Percentiles rank a stretch among this genome's conserved stretches.
These are phyloP conservation scores for Colletotrichum sansevieriae DNA, from an alignment of 2,329 filamentous ascomycete species.

Conservation along the genomic window DNA sequence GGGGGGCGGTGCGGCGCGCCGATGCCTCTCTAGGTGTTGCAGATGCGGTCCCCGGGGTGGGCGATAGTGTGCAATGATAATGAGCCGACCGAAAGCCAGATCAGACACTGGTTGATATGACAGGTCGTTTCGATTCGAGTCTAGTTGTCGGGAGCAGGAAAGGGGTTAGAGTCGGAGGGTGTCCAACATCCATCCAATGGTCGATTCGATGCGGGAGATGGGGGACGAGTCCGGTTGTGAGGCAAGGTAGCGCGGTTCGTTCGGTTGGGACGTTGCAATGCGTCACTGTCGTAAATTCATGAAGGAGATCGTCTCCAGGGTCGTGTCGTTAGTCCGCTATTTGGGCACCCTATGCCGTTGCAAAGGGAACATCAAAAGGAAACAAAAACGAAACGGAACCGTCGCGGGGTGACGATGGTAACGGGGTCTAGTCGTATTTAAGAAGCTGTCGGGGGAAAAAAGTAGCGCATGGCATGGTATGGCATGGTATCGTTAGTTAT, in stretches of 20 bases:
- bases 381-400: neutral
- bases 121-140: neutral
- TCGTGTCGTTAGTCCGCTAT: neutral
- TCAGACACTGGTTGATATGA: neutral
- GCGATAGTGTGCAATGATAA: neutral
- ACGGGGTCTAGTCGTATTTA: neutral
- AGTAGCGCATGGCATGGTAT: neutral
- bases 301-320: no score
- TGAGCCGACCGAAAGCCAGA: neutral
- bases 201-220: no score
- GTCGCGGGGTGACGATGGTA: neutral
- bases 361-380: no score
- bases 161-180: neutral
- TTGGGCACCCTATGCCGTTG: no score
- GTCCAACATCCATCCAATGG: neutral
- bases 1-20: conserved; percentile 22
- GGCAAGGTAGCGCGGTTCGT: no score
- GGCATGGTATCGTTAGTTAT: neutral
- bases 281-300: no score
- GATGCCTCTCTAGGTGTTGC: conserved; percentile 16
- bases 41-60: conserved; percentile 9
- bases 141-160: neutral
- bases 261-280: no score
- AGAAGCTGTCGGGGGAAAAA: neutral
- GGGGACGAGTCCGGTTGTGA: no score